Evolutionary conservation across 345 rosid species (phyloP), one percentile per base, ranked within the genome.

Genomic region (Triadica sebifera): DNA sequence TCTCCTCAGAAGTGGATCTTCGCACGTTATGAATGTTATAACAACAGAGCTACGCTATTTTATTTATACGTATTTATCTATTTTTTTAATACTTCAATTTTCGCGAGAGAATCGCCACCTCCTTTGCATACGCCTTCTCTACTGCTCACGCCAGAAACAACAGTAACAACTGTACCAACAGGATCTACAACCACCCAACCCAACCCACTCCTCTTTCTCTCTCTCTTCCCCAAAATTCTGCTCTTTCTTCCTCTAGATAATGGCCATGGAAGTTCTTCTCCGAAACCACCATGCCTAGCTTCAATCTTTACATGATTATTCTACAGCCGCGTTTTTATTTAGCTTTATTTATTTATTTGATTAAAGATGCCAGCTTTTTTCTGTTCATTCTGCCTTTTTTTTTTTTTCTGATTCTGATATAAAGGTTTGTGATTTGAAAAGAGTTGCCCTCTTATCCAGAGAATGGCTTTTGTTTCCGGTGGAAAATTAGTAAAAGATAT

Each of bases 1-100:
- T 87, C 91, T 82, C 87, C 91, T 74, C 82, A 1, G 29, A 64
- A 76, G 80, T 75, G 81, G 89, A 87, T 89, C 87, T 77, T 82
- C 86, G 77, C 93, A 89, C 91, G 93, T 87, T 89, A 80, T 65
- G 70, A 38, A n/a, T 67, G 65, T 65, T 25, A 10, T 62, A 46
- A 13, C 3, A 63, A 41, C 5, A 41, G 5, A 41, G 45, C 8
- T 41, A 41, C 45, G 5, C 8, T 41, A 0, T 41, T 41, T 41
- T 41, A 8, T 41, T 41, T 41, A 41, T 41, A 6, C 47, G 20
- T 19, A 29, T 38, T 62, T 62, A 0, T 12, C 4, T 19, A 51
- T 4, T 29, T 16, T 69, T 69, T 68, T 13, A 4, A 34, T 24
- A 25, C 7, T 13, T 6, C 16, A 1, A 46, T 47, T 67, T 49